phyloP scores from a whole-genome alignment of 202 grass and related monocot genomes.

The Musa balbisiana region DNA sequence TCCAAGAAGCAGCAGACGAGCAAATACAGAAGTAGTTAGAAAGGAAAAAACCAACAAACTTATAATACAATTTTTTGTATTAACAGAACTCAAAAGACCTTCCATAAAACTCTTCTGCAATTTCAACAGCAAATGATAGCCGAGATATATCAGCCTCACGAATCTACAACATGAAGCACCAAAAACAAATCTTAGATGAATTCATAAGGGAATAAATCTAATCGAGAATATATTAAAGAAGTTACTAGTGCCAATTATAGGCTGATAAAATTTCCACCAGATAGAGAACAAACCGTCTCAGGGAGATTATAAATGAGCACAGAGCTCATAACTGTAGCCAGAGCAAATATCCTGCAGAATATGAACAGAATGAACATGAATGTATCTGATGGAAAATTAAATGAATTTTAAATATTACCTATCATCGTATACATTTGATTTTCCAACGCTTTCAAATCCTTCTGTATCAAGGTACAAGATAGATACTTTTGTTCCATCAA shows the following conservation, averaged over 20 bases:
- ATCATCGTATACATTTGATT: constrained; percentile 99
- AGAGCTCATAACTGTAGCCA: constrained; percentile 84
- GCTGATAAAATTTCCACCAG: background rate
- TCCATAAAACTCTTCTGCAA: constrained; percentile 94
- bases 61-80: background rate
- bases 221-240: background rate
- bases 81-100: constrained; percentile 36
- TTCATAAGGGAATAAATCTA: background rate
- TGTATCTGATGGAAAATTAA: background rate
- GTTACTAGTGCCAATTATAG: background rate
- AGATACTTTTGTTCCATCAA: constrained; percentile 75
- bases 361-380: background rate
- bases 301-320: constrained; percentile 93
- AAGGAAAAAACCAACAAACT: constrained; percentile 11
- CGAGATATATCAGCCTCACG: constrained; percentile 89
- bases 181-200: background rate
- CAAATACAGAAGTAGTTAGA: constrained; percentile 37
- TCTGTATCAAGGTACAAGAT: constrained; percentile 83
- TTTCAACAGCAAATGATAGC: constrained; percentile 88
- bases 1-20: constrained; percentile 22
- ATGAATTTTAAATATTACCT: constrained; percentile 39
- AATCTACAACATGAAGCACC: constrained; percentile 46
- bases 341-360: constrained; percentile 75
- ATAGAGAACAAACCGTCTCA: constrained; percentile 60
- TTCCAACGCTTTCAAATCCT: constrained; percentile 90